Base-by-base conservation (phyloP, 495 filamentous ascomycete species). In the Pyronema omphalodes region DNA sequence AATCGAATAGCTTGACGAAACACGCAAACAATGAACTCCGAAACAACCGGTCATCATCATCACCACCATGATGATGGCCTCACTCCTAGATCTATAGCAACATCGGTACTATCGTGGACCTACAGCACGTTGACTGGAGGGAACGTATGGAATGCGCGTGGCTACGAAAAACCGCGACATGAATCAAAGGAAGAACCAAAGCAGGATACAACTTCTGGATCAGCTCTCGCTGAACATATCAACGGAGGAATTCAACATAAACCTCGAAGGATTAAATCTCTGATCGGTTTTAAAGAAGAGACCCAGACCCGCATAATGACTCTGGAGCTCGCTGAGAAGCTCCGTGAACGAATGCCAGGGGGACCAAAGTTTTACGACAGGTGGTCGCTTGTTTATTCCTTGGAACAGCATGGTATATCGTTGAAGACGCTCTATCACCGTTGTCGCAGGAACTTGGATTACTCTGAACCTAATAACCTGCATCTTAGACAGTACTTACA, bases 381-480 rank as follows among this genome's bases (percentile, higher is more conserved):
- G 56, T 98, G 91, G 91, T 71, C 73, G 34, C 69, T 96, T 15
- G 76, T 79, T 23, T 98, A 95, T 70, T 89, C 84, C 57, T 74
- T 98, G n/a, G 88, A 94, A 58, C 80, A 88, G 67, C 78, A 98
- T 67, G 91, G 91, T 35, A 84, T 86, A 54, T 91, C 85, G 55
- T 71, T 98, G 6, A 73, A 72, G 23, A 96, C 91, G 9, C 71
- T 98, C 34, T 98, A 96, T 67, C 76, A 86, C 52, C 81, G 82
- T 58, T 29, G 23, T 29, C 23, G 23, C 23, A 29, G 23, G 23
- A 29, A 29, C 23, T 29, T 29, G 23, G 23, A 29, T 29, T 29
- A 29, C 23, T 29, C 23, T 29, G 23, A 29, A 29, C 23, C 23
- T 1, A 29, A 29, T 29, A 29, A 29, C 23, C 23, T 29, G 23